These are phyloP conservation scores for Moesziomyces antarcticus DNA, from an alignment of 1,284 basidiomycete species.

Conservation along the genomic window DNA sequence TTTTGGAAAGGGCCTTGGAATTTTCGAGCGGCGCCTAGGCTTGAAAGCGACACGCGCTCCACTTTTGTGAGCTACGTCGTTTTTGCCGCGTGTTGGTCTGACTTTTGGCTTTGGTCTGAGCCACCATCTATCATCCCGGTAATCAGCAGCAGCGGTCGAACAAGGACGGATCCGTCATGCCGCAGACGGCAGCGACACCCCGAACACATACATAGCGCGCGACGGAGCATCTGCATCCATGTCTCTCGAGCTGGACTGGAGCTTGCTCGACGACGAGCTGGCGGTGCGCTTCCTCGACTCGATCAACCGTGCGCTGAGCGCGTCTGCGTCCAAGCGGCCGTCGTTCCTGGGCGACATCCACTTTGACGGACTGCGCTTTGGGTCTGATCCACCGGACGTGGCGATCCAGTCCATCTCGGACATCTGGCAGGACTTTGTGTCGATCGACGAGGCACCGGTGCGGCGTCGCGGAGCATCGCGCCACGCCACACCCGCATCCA, in stretches of 20 bases:
- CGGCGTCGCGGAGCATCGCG: slow-evolving; percentile 20
- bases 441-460: slow-evolving; percentile 37
- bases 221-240: slow-evolving; percentile 25
- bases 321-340: slow-evolving; percentile 76
- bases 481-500: slow-evolving; percentile 35
- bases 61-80: too few species aligned
- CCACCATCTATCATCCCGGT: too few species aligned
- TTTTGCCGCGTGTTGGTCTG: too few species aligned
- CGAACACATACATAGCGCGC: slow-evolving; percentile 1
- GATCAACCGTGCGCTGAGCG: slow-evolving; percentile 80
- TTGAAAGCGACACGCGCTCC: too few species aligned
- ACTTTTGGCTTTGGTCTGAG: too few species aligned
- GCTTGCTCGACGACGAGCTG: slow-evolving; percentile 75
- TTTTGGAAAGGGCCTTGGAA: too few species aligned
- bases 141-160: too few species aligned
- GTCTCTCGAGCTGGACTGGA: slow-evolving; percentile 73
- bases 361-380: slow-evolving; percentile 87
- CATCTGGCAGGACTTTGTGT: slow-evolving; percentile 86
- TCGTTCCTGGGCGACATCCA: slow-evolving; percentile 92
- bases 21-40: too few species aligned
- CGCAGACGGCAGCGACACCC: too few species aligned
- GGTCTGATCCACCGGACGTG: slow-evolving; percentile 82
- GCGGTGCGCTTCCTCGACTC: slow-evolving; percentile 78
- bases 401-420: slow-evolving; percentile 91
- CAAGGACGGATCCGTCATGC: too few species aligned